These are phyloP conservation scores for Zhuliangozyma blackwelliae DNA, from an alignment of 1,139 yeast species.

Conservation along the genomic window DNA sequence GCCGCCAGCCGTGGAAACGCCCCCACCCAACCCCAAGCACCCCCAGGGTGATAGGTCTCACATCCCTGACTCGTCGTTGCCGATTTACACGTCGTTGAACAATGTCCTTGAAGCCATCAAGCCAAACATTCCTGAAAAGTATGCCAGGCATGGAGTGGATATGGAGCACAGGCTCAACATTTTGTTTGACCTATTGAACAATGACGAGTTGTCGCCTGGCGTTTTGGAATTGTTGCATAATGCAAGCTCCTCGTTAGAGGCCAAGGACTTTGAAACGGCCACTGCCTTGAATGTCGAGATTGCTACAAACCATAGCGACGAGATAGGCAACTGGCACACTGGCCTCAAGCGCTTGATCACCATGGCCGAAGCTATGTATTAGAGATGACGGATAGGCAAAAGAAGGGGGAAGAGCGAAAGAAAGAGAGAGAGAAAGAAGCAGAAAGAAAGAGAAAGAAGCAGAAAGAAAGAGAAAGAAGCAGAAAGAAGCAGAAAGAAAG, in stretches of 20 bases:
- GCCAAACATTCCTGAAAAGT: slow-evolving; percentile 75
- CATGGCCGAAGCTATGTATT: slow-evolving; percentile 54
- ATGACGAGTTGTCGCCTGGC: slow-evolving; percentile 59
- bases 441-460: neutral
- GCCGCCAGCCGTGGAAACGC: slow-evolving; percentile 18
- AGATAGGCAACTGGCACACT: slow-evolving; percentile 88
- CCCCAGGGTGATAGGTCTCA: slow-evolving; percentile 73
- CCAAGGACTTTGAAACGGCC: slow-evolving; percentile 59
- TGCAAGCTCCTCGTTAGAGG: slow-evolving; percentile 48
- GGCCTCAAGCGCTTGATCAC: slow-evolving; percentile 88
- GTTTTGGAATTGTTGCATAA: slow-evolving; percentile 52
- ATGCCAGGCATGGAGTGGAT: slow-evolving; percentile 69
- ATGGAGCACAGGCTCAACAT: slow-evolving; percentile 78
- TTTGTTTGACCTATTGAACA: slow-evolving; percentile 76
- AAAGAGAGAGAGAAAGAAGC: neutral
- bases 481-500: too few species aligned
- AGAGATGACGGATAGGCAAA: neutral
- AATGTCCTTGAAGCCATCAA: slow-evolving; percentile 56
- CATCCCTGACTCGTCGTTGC: slow-evolving; percentile 54
- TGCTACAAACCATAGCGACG: slow-evolving; percentile 63
- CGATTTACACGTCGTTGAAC: slow-evolving; percentile 56
- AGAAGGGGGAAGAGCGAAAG: neutral
- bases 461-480: too few species aligned
- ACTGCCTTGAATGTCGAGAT: slow-evolving; percentile 53
- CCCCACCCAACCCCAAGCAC: slow-evolving; percentile 31